Percentiles rank a stretch among this genome's conserved stretches.
Evolutionary conservation across 495 filamentous ascomycete genomes (phyloP).

Genomic region (Monascus purpureus): DNA sequence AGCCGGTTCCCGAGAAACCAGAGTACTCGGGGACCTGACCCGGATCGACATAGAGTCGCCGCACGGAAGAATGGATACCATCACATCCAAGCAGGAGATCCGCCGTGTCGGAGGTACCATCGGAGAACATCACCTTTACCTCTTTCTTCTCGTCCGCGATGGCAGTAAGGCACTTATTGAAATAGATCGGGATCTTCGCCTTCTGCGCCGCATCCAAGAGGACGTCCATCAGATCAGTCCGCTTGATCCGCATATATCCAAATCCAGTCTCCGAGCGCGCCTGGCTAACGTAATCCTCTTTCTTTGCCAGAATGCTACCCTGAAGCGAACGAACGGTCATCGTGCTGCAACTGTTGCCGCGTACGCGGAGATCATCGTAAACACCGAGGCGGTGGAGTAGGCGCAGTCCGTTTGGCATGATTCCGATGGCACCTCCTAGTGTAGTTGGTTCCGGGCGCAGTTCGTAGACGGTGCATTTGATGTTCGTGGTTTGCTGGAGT

Average conservation of each 20-base stretch:
- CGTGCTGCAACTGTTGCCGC: slow-evolving; percentile 22
- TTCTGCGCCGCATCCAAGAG: slow-evolving; percentile 18
- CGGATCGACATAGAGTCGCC: slow-evolving; percentile 19
- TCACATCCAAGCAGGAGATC: slow-evolving; percentile 32
- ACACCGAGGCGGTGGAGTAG: slow-evolving; percentile 32
- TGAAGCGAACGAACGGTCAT: slow-evolving; percentile 28
- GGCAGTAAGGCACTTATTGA: slow-evolving; percentile 26
- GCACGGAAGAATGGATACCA: slow-evolving; percentile 35
- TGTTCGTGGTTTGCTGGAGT: slow-evolving; percentile 23
- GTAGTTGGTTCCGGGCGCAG: slow-evolving; percentile 16
- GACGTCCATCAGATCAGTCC: slow-evolving; percentile 27
- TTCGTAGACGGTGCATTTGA: slow-evolving; percentile 32
- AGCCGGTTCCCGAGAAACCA: slow-evolving; percentile 15
- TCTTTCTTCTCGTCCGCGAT: slow-evolving; percentile 15
- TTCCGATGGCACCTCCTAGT: slow-evolving; percentile 36
- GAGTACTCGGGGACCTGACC: slow-evolving; percentile 15
- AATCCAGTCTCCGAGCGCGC: slow-evolving; percentile 32
- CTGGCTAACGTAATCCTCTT: slow-evolving; percentile 29
- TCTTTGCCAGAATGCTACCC: slow-evolving; percentile 20
- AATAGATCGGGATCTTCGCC: slow-evolving; percentile 21
- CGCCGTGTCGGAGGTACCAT: slow-evolving; percentile 19
- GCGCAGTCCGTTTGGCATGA: slow-evolving; percentile 36
- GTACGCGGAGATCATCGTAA: slow-evolving; percentile 20
- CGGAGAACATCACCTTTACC: slow-evolving; percentile 27
- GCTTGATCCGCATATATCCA: slow-evolving; percentile 31